phyloP scores from a whole-genome alignment of 768 basidiomycete species.

The Lentinula sp. region DNA sequence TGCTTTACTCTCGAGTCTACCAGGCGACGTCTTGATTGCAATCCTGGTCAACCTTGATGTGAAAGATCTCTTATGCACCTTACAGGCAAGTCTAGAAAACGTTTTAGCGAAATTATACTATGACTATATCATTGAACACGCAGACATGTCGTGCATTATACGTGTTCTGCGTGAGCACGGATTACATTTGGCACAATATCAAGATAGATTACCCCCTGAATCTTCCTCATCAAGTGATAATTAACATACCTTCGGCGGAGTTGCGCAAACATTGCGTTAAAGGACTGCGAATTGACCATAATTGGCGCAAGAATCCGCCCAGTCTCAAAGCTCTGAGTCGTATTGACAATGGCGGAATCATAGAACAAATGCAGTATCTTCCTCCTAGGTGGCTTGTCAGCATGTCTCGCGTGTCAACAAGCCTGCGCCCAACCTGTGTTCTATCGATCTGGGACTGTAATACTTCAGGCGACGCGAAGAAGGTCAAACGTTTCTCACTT shows the following conservation, averaged over 20 bases:
- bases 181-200: conserved; percentile 53
- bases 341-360: conserved; percentile 31
- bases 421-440: conserved; percentile 9
- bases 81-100: conserved; percentile 32
- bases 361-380: conserved; percentile 38
- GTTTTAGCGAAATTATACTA: not conserved
- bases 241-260: conserved; percentile 29
- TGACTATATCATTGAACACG: conserved; percentile 10
- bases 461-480: conserved; percentile 9
- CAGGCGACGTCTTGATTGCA: conserved; percentile 37
- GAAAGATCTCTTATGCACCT: conserved; percentile 39
- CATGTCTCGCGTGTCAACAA: conserved; percentile 20
- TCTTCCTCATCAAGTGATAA: conserved; percentile 26
- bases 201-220: conserved; percentile 36
- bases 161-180: conserved; percentile 34
- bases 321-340: conserved; percentile 28
- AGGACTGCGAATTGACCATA: conserved; percentile 43
- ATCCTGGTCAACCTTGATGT: conserved; percentile 27
- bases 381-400: conserved; percentile 46
- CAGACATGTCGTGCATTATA: conserved; percentile 59
- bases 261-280: conserved; percentile 35
- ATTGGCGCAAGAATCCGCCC: conserved; percentile 37
- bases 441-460: conserved; percentile 15
- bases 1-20: conserved; percentile 25
- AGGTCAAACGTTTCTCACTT: conserved; percentile 1